Percentiles rank a stretch among this genome's conserved stretches.
Evolutionary conservation across 257 asterid genomes (phyloP).

Genomic region (Fraxinus americana): DNA sequence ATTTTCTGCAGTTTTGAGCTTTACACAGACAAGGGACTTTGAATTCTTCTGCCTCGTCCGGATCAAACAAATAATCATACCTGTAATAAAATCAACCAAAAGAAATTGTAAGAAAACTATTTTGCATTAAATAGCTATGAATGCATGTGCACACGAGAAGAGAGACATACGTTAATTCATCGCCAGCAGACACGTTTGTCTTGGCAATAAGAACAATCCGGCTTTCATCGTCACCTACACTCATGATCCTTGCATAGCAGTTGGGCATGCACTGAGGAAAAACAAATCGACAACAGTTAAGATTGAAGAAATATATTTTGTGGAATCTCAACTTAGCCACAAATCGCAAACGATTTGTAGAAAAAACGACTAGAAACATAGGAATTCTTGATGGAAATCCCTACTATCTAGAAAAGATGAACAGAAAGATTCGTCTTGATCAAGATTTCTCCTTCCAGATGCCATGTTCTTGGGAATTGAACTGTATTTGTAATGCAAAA

Average conservation of each 20-base stretch:
- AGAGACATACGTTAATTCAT: conserved; percentile 74
- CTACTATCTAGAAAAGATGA: neutral
- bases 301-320: neutral
- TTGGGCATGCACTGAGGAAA: conserved; percentile 89
- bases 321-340: neutral
- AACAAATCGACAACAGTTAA: neutral
- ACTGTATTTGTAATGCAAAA: neutral
- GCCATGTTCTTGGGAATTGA: neutral
- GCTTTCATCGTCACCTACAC: conserved; percentile 95
- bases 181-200: conserved; percentile 83
- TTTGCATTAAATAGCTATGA: neutral
- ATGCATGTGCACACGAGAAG: conserved; percentile 10
- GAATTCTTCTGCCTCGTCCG: conserved; percentile 83
- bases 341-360: neutral
- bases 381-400: neutral
- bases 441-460: neutral
- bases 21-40: conserved; percentile 93
- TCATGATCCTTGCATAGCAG: conserved; percentile 98
- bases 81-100: conserved; percentile 45
- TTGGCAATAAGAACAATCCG: conserved; percentile 93
- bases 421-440: neutral
- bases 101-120: conserved; percentile 10
- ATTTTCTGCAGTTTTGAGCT: conserved; percentile 83
- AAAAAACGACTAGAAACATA: no score
- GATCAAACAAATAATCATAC: conserved; percentile 93